Percentiles rank a stretch among this genome's conserved stretches.
Conservation (phyloP, 164 flowering plant genomes). For the Aristolochia californica region DNA sequence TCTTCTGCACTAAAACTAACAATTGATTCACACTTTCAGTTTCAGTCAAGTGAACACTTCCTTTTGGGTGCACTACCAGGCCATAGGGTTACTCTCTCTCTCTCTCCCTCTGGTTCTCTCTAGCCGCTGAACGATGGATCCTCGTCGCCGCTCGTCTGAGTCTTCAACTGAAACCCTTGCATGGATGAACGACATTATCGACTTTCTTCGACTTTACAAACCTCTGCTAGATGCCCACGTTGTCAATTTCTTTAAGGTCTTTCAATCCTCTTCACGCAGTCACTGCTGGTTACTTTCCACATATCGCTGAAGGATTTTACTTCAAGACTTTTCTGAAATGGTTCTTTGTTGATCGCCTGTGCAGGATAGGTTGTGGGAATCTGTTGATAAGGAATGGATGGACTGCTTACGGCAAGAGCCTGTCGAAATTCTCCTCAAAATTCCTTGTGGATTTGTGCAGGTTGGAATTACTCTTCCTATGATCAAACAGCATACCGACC, state of each 20-base stretch:
- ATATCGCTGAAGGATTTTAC: no score
- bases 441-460: conserved; percentile 75
- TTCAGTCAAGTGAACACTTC: no score
- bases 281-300: no score
- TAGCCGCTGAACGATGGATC: neutral
- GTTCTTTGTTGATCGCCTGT: no score
- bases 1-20: no score
- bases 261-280: neutral
- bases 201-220: conserved; percentile 45
- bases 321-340: no score
- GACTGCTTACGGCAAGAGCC: conserved; percentile 55
- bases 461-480: conserved; percentile 12
- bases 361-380: conserved; percentile 73
- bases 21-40: no score
- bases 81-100: no score
- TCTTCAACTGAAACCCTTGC: conserved; percentile 49
- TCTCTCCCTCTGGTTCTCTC: no score
- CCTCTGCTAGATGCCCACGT: conserved; percentile 51
- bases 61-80: no score
- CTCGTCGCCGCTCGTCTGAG: conserved; percentile 37
- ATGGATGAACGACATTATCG: conserved; percentile 63
- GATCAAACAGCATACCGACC: conserved; percentile 43
- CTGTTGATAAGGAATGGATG: conserved; percentile 67
- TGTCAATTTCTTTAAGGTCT: conserved; percentile 74
- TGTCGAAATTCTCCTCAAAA: conserved; percentile 48